A percentile compares a stretch with the other conserved stretches of the same genome.
Evolutionary conservation across 768 basidiomycete genomes (phyloP).

Genomic region (Xerocomellus dryophilus): DNA sequence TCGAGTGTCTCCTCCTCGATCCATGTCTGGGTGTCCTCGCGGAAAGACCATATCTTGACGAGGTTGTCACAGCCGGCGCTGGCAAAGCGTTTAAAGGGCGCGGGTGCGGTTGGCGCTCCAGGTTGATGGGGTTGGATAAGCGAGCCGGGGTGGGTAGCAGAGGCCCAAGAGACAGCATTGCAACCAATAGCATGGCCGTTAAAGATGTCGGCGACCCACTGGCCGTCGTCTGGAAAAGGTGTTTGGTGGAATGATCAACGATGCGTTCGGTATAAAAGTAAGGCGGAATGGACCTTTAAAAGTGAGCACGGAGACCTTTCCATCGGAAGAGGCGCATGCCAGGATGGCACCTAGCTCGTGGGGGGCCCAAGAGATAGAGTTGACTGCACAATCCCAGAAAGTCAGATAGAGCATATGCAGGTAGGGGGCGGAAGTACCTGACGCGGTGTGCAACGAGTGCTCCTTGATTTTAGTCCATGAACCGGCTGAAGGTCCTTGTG

Average conservation of each 20-base stretch:
- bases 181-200: constrained; percentile 95
- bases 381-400: not conserved
- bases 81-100: constrained; percentile 88
- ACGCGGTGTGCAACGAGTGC: constrained; percentile 61
- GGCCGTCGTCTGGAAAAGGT: not conserved
- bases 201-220: constrained; percentile 41
- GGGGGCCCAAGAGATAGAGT: constrained; percentile 88
- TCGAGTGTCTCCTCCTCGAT: constrained; percentile 86
- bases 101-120: constrained; percentile 33
- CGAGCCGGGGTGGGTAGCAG: constrained; percentile 82
- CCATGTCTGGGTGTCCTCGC: constrained; percentile 86
- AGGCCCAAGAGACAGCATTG: constrained; percentile 97
- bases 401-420: not conserved
- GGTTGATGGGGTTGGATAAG: constrained; percentile 69
- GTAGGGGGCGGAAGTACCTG: not conserved
- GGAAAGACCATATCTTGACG: constrained; percentile 90
- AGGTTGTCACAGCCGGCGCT: constrained; percentile 96
- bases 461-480: constrained; percentile 96
- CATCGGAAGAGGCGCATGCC: constrained; percentile 95
- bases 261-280: not conserved
- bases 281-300: not conserved
- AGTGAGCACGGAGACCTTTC: constrained; percentile 68
- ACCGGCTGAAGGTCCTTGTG: constrained; percentile 45
- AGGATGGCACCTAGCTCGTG: constrained; percentile 96
- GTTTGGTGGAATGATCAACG: constrained; percentile 27